These are phyloP conservation scores for Gelatoporia subvermispora DNA, from an alignment of 768 basidiomycete species.

Conservation along the genomic window DNA sequence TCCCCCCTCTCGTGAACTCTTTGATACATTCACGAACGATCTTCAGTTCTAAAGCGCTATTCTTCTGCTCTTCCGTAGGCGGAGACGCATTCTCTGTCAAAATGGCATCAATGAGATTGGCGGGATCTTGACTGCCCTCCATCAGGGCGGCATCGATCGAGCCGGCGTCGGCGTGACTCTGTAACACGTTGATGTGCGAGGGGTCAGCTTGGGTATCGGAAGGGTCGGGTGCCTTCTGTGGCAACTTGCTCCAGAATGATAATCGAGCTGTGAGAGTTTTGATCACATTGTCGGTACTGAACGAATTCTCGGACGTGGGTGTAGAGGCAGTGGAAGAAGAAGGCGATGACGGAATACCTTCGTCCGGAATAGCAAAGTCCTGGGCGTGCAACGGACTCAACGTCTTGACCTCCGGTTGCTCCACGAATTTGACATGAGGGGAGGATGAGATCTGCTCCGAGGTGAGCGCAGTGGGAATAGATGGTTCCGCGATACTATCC, in stretches of 20 bases:
- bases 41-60: constrained; percentile 76
- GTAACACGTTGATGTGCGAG: constrained; percentile 32
- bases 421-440: constrained; percentile 51
- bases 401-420: constrained; percentile 41
- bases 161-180: background rate
- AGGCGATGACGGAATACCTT: constrained; percentile 17
- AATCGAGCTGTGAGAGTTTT: constrained; percentile 60
- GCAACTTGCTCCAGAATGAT: constrained; percentile 68
- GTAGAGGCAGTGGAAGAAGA: constrained; percentile 37
- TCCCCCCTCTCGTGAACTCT: constrained; percentile 77
- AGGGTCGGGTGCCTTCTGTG: no score
- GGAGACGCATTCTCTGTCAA: constrained; percentile 57
- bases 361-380: constrained; percentile 14
- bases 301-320: constrained; percentile 42
- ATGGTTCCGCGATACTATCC: no score
- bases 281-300: constrained; percentile 45
- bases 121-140: constrained; percentile 29
- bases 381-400: constrained; percentile 30
- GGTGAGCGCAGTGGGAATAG: no score
- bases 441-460: constrained; percentile 11
- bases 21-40: constrained; percentile 74
- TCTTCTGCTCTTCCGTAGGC: constrained; percentile 63
- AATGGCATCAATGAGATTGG: constrained; percentile 52
- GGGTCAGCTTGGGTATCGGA: no score
- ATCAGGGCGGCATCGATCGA: constrained; percentile 3